Base-by-base conservation (phyloP, 2,329 filamentous ascomycete species). In the Orbilia oligospora region DNA sequence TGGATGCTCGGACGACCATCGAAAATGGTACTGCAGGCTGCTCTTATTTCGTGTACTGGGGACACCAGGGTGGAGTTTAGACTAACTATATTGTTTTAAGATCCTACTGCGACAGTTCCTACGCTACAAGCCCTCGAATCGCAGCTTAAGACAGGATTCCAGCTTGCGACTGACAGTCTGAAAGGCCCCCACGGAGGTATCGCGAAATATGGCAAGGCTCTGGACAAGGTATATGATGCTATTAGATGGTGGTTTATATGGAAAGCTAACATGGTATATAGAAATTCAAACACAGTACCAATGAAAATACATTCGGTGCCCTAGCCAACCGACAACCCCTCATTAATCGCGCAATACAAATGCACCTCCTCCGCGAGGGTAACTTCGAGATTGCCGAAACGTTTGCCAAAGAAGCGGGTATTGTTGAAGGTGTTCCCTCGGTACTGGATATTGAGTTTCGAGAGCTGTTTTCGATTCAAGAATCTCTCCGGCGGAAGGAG, bases 281-380 rank as follows among this genome's bases (percentile, higher is more conserved):
- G 88, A 89, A 91, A 82, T 91, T 90, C 83, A 91, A 91, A 85
- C 64, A 44, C 36, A 44, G 80, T 55, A 68, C 79, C 66, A 65
- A 78, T 46, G 67, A 91, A 14, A 92, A 90, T 82, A 92, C 94
- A 73, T 91, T 93, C 82, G 93, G 97, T 84, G 91, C 91, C 38
- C 90, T 97, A 84, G 90, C 90, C 0, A 89, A 91, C 20, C 90
- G 97, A 81, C 88, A 92, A 3, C 87, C 88, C 16, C 87, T 97
- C 12, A 93, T 98, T 83, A 97, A 97, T 85, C 90, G 94, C 71
- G 95, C 96, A 5, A 97, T 99, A 81, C 93, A 93, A 9, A 97
- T 98, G 94, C 96, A 99, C 83, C 88, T 99, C 22, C 88, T 99
- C 46, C 92, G 96, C 48, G 95, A 98, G 85, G 96, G 96, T 61